phyloP scores from a whole-genome alignment of 192 early-diverging fungal species.

The Gonapodya sp. region DNA sequence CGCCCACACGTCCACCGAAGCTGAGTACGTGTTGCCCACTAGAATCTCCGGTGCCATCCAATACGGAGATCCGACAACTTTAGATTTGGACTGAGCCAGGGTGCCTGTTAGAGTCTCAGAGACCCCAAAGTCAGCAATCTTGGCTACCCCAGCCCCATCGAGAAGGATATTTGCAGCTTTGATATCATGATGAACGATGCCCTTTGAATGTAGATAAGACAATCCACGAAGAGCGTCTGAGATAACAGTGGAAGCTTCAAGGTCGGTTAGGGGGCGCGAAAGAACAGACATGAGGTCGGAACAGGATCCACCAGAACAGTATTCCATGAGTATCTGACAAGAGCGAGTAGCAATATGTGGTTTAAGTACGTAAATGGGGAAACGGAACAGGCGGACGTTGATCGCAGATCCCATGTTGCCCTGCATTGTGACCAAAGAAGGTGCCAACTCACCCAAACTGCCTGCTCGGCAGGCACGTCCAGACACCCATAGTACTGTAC shows the following conservation, averaged over 20 bases:
- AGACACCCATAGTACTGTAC: conserved; percentile 35
- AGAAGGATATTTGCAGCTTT: conserved; percentile 93
- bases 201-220: conserved; percentile 68
- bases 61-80: conserved; percentile 2
- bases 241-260: conserved; percentile 20
- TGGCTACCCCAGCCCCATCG: conserved; percentile 64
- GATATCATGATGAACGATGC: conserved; percentile 95
- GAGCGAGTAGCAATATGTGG: background rate
- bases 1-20: background rate
- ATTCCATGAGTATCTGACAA: conserved; percentile 34
- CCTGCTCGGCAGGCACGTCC: conserved; percentile 17
- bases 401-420: no score
- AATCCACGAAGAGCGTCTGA: conserved; percentile 28
- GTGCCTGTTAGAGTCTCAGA: conserved; percentile 30
- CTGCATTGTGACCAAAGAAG: no score
- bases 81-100: background rate
- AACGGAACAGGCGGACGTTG: no score
- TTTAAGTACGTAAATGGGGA: background rate
- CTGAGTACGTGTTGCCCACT: background rate
- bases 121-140: conserved; percentile 99
- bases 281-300: conserved; percentile 29
- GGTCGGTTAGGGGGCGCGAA: conserved; percentile 21
- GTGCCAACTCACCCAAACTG: conserved; percentile 24
- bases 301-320: conserved; percentile 32
- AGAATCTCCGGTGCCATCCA: conserved; percentile 4